Percentiles rank a stretch among this genome's conserved stretches.
Conservation (phyloP, 176 grass and related monocot genomes). For the Cymbopogon citratus region DNA sequence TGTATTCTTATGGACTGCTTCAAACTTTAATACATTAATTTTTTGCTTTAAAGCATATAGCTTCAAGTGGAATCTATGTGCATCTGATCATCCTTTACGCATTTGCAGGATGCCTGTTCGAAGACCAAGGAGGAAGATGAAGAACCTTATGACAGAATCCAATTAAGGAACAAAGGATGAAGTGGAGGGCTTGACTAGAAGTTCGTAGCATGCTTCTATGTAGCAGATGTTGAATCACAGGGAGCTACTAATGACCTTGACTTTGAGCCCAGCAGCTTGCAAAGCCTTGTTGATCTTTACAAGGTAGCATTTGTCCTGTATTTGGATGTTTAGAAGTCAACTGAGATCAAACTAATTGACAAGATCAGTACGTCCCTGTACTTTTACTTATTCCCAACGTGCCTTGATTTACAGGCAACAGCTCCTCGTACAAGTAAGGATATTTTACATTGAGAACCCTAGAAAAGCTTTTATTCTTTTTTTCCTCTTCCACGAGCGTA, state of each 20-base stretch:
- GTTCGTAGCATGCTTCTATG: conserved; percentile 34
- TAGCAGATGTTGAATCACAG: conserved; percentile 35
- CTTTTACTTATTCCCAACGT: too few relatives aligned
- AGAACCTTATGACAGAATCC: conserved; percentile 71
- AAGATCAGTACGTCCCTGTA: too few relatives aligned
- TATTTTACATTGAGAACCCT: too few relatives aligned
- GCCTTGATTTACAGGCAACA: too few relatives aligned
- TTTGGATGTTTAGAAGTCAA: background rate
- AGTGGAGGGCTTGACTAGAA: conserved; percentile 33
- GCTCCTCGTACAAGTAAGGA: too few relatives aligned
- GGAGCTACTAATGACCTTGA: conserved; percentile 31
- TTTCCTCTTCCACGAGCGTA: too few relatives aligned
- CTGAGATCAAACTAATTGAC: background rate
- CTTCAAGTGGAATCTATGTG: background rate
- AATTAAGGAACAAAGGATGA: conserved; percentile 45
- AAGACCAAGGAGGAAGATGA: conserved; percentile 82
- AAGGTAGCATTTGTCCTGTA: conserved; percentile 37
- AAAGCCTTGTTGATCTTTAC: conserved; percentile 92
- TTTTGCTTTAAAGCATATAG: background rate
- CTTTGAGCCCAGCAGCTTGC: conserved; percentile 41
- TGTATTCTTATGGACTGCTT: background rate
- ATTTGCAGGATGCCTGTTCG: conserved; percentile 68
- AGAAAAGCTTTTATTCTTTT: too few relatives aligned
- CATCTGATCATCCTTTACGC: conserved; percentile 17
- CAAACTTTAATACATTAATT: background rate